These are phyloP conservation scores for Vigna unguiculata DNA, from an alignment of 306 rosid species.

Conservation along the genomic window DNA sequence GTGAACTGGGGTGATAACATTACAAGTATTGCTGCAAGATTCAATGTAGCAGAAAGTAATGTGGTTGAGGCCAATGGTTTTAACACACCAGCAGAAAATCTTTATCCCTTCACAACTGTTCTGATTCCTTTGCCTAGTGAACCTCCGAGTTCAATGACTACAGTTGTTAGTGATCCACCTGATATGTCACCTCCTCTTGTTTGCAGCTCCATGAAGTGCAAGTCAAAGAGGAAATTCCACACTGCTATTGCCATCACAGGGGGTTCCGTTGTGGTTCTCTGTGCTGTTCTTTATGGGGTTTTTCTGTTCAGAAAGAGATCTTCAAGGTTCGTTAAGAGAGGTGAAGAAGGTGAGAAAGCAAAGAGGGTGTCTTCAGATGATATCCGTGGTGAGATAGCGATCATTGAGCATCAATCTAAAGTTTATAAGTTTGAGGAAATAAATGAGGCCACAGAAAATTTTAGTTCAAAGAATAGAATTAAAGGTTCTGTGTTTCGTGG, in stretches of 20 bases:
- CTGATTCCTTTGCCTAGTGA: slow-evolving; percentile 64
- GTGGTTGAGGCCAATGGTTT: slow-evolving; percentile 63
- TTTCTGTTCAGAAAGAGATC: slow-evolving; percentile 47
- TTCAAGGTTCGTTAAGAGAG: slow-evolving; percentile 6
- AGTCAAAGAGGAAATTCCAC: slow-evolving; percentile 29
- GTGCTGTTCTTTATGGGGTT: slow-evolving; percentile 12
- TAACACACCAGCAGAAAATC: slow-evolving; percentile 26
- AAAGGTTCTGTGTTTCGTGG: slow-evolving; percentile 60
- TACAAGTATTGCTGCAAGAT: slow-evolving; percentile 48
- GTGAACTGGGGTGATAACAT: slow-evolving; percentile 54
- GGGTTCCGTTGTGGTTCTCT: slow-evolving; percentile 39
- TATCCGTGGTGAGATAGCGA: slow-evolving; percentile 58
- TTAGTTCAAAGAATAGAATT: slow-evolving; percentile 57
- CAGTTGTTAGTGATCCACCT: slow-evolving; percentile 29
- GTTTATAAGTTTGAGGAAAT: slow-evolving; percentile 58
- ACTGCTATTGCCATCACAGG: slow-evolving; percentile 38
- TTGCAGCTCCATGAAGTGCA: slow-evolving; percentile 28
- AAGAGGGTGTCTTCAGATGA: slow-evolving; percentile 41
- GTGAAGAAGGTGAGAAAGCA: neutral
- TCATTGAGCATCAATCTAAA: slow-evolving; percentile 51
- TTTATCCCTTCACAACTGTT: slow-evolving; percentile 61
- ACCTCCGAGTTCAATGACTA: slow-evolving; percentile 53
- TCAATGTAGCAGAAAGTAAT: slow-evolving; percentile 48
- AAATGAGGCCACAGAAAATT: slow-evolving; percentile 56
- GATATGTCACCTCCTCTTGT: neutral